Percentiles rank a stretch among this genome's conserved stretches.
phyloP scores from a whole-genome alignment of 1,284 basidiomycete genomes.

The Fomitopsis palustris region DNA sequence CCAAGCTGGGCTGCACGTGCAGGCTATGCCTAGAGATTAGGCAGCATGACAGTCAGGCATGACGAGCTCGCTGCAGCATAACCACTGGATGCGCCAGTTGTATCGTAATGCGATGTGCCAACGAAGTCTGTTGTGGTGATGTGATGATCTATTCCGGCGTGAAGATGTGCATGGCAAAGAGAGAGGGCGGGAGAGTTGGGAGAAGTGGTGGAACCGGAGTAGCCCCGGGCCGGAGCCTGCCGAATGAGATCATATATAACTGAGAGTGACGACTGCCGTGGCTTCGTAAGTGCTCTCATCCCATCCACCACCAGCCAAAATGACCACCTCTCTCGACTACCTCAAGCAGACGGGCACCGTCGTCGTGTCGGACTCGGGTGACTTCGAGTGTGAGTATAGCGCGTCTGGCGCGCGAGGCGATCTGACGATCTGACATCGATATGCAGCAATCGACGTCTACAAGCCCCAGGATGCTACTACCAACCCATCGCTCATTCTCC shows the following conservation, averaged over 20 bases:
- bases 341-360: constrained; percentile 90
- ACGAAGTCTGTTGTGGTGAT: neutral
- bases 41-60: neutral
- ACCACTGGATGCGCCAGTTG: neutral
- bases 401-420: constrained; percentile 2
- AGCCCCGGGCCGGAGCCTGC: neutral
- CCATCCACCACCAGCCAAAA: constrained; percentile 36
- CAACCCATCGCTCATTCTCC: constrained; percentile 91
- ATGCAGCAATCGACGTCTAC: constrained; percentile 81
- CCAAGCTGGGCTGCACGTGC: neutral
- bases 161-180: neutral
- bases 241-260: neutral
- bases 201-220: neutral
- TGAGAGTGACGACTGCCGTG: neutral
- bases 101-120: neutral
- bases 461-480: constrained; percentile 94
- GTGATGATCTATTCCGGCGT: neutral
- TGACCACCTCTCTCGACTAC: constrained; percentile 85
- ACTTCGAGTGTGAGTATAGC: constrained; percentile 70
- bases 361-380: constrained; percentile 93
- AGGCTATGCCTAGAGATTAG: neutral
- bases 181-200: neutral
- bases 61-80: neutral
- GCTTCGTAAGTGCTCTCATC: constrained; percentile 2
- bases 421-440: constrained; percentile 12